phyloP scores from a whole-genome alignment of 495 filamentous ascomycete species.

The Xylaria flabelliformis region DNA sequence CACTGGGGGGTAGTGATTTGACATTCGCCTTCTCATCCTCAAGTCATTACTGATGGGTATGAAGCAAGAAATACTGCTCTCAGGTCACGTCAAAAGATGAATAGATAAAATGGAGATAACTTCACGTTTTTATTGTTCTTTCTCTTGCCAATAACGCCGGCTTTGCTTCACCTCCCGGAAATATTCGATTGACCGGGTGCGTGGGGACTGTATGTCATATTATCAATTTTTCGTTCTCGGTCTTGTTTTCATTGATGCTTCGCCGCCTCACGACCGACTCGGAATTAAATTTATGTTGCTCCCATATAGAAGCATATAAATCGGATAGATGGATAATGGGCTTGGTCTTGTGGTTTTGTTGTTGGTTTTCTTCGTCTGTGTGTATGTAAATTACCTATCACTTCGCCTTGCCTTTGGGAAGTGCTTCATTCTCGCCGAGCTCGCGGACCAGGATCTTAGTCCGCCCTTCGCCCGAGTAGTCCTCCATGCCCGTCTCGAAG shows the following conservation, averaged over 20 bases:
- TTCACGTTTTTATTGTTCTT: constrained; percentile 9
- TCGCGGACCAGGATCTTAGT: constrained; percentile 83
- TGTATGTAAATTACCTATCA: constrained; percentile 25
- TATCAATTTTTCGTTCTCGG: neutral
- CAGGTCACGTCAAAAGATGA: neutral
- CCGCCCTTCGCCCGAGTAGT: constrained; percentile 69
- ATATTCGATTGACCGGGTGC: neutral
- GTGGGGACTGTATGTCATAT: neutral
- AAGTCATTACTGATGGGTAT: neutral
- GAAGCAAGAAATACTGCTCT: neutral
- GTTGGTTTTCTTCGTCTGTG: neutral
- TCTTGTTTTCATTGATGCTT: neutral
- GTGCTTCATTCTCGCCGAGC: constrained; percentile 84
- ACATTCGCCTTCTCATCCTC: neutral
- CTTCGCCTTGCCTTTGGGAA: constrained; percentile 75
- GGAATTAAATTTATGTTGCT: neutral
- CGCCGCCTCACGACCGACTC: neutral
- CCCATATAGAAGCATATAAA: neutral
- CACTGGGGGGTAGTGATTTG: neutral
- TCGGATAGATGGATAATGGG: neutral
- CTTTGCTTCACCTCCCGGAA: neutral
- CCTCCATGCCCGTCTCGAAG: constrained; percentile 90
- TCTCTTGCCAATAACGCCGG: neutral
- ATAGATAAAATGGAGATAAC: neutral
- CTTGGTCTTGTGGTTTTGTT: neutral